These are phyloP conservation scores for Aspergillus biplanus DNA, from an alignment of 495 filamentous ascomycete genomes.

Conservation along the genomic window DNA sequence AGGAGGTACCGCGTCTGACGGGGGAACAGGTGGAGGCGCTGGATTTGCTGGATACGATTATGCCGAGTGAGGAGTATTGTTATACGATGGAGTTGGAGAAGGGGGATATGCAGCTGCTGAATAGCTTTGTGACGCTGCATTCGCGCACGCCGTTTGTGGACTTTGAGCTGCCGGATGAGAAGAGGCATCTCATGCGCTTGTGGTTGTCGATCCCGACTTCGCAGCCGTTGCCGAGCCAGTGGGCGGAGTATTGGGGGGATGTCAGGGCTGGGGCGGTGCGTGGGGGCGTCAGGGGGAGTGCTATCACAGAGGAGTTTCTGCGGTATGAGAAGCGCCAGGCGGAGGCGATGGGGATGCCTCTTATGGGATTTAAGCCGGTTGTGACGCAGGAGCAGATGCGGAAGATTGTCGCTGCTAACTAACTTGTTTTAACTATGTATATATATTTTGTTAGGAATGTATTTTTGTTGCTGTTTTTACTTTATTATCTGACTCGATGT, in stretches of 20 bases:
- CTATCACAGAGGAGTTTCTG: neutral
- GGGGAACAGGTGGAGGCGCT: neutral
- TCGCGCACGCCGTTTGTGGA: constrained; percentile 2
- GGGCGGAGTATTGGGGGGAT: neutral
- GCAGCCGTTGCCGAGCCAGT: neutral
- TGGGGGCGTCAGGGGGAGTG: neutral
- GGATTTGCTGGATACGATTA: neutral
- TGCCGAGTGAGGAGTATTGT: neutral
- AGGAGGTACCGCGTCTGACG: neutral
- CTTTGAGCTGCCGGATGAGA: constrained; percentile 1
- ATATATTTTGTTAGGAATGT: too few species aligned
- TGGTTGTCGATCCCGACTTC: neutral
- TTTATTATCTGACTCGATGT: too few species aligned
- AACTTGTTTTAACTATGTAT: neutral
- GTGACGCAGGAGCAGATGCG: neutral
- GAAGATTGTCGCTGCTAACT: neutral
- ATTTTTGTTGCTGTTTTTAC: too few species aligned
- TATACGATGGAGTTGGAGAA: constrained; percentile 3
- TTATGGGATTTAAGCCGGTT: neutral
- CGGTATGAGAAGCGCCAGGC: constrained; percentile 7
- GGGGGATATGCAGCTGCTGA: constrained; percentile 4
- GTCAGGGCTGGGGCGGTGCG: neutral
- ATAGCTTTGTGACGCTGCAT: constrained; percentile 2
- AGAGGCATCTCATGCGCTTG: neutral
- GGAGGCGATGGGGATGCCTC: neutral